phyloP scores from a whole-genome alignment of 2,329 filamentous ascomycete species.

The Colletotrichum musicola region DNA sequence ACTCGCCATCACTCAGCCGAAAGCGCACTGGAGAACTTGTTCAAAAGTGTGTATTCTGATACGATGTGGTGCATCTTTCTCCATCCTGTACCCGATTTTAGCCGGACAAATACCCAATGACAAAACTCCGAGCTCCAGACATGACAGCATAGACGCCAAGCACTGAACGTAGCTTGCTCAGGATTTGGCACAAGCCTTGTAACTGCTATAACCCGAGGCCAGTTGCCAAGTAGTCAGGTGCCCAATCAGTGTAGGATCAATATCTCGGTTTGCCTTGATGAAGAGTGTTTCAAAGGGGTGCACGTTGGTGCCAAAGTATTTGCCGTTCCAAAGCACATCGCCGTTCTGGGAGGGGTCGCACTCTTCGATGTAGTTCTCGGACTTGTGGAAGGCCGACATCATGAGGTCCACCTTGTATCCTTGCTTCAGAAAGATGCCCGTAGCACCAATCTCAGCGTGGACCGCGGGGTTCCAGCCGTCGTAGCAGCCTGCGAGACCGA shows the following conservation, averaged over 20 bases:
- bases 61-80: no score
- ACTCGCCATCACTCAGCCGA: no score
- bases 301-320: conserved; percentile 50
- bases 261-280: conserved; percentile 49
- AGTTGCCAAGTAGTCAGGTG: conserved; percentile 50
- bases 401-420: conserved; percentile 52
- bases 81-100: no score
- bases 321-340: conserved; percentile 45
- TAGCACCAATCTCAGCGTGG: conserved; percentile 49
- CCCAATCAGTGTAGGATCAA: conserved; percentile 45
- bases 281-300: conserved; percentile 56
- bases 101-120: no score
- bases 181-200: conserved; percentile 40
- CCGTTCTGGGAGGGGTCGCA: conserved; percentile 40
- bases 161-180: background rate
- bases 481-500: conserved; percentile 49
- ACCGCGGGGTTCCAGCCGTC: conserved; percentile 44
- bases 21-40: no score
- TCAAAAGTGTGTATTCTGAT: no score
- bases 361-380: conserved; percentile 32
- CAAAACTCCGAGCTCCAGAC: background rate
- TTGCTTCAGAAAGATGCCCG: conserved; percentile 43
- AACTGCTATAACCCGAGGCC: conserved; percentile 42
- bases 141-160: background rate
- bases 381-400: conserved; percentile 47